Evolutionary conservation across 805 yeast species (phyloP), one percentile per base, ranked within the genome.

Genomic region (Cephaloascus fragrans): DNA sequence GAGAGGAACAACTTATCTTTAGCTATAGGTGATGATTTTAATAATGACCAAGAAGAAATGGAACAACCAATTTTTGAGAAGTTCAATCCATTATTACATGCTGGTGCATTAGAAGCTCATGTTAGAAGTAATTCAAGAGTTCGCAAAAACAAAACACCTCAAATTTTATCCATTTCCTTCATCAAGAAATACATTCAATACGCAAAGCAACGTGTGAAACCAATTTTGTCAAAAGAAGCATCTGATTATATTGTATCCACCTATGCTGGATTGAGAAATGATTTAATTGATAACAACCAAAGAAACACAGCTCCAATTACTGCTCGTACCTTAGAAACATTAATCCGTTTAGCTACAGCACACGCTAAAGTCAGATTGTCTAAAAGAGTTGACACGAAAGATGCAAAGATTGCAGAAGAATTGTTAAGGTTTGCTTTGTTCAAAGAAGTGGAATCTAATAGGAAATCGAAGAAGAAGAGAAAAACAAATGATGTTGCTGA

Each of bases 261-360:
- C 15, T 93, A 90, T 56, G 67, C 95, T 2, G 77, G 79, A 10
- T 69, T 93, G 47, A 76, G 98, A 65, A 89, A 88, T 56, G 84
- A 82, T 46, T 72, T 71, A 40, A 63, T 70, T 39, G 73, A 70
- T 32, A 67, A 61, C 43, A 82, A 80, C 52, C 83, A 80, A 47
- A 75, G 83, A 39, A 73, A 79, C 53, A 89, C 96, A 1, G 82
- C 96, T 1, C 97, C 98, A 29, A 85, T 90, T 47, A 90, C 98
- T 2, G 95, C 97, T n/a, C 84, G 98, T 78, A 93, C 97, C 3
- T 69, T 90, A 49, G 98, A 90, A 61, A 90, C 98, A 0, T 69
- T 90, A 47, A 90, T 90, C 57, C 95, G 98, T 69, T 67, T 90
- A 43, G 71, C 97, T 1, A 85, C 97, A 1, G 97, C 98, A 0